These are phyloP conservation scores for Oenanthe javanica DNA, from an alignment of 140 eudicot species.

Conservation along the genomic window DNA sequence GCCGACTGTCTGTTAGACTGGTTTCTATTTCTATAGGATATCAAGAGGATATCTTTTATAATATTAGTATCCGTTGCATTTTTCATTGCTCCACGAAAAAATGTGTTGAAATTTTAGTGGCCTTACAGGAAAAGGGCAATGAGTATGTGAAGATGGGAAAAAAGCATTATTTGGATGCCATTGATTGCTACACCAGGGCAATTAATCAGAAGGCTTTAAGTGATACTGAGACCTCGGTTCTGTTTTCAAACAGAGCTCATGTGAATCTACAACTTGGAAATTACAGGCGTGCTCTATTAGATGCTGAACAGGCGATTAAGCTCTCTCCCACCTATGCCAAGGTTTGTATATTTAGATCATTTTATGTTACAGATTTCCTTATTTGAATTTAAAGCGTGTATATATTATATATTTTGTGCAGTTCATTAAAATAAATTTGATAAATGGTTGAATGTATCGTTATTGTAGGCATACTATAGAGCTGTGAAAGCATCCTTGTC, in stretches of 20 bases:
- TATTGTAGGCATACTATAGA: slow-evolving; percentile 64
- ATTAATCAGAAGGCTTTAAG: slow-evolving; percentile 75
- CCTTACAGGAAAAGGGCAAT: slow-evolving; percentile 78
- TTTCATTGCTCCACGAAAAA: slow-evolving; percentile 5
- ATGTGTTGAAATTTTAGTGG: not conserved
- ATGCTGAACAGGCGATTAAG: slow-evolving; percentile 89
- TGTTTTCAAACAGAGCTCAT: slow-evolving; percentile 82
- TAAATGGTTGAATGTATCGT: slow-evolving; percentile 1
- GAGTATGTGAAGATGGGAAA: slow-evolving; percentile 91
- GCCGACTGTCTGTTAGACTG: not conserved
- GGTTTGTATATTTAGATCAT: slow-evolving; percentile 33
- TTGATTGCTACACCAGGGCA: slow-evolving; percentile 81
- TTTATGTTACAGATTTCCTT: not conserved
- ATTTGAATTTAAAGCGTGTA: not conserved
- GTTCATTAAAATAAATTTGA: not conserved
- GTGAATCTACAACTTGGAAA: slow-evolving; percentile 82
- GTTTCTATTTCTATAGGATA: not conserved
- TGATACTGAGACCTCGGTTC: slow-evolving; percentile 51
- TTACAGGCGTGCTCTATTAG: slow-evolving; percentile 75
- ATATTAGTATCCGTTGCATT: not conserved
- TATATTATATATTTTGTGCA: not conserved
- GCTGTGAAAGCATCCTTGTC: slow-evolving; percentile 82
- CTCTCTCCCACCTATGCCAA: slow-evolving; percentile 63
- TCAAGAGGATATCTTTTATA: not conserved
- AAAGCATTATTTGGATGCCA: slow-evolving; percentile 74